Conservation (phyloP, 345 rosid species). For the Moringa oleifera region DNA sequence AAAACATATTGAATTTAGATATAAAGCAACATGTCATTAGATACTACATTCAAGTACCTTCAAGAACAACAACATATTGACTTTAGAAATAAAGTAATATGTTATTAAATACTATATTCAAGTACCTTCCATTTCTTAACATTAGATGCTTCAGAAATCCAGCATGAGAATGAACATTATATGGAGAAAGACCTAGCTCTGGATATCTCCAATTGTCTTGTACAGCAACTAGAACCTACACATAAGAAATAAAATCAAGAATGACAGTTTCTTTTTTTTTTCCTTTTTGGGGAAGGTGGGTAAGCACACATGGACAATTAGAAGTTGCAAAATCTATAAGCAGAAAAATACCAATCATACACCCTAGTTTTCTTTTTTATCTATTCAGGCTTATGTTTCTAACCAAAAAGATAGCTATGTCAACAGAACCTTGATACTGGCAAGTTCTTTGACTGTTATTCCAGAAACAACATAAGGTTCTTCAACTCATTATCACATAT, state of each 20-base stretch:
- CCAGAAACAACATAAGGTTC: not conserved
- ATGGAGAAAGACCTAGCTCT: conserved; percentile 67
- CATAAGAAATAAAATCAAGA: no score
- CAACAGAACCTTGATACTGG: not conserved
- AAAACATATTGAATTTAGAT: no score
- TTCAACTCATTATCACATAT: no score
- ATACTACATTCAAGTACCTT: no score
- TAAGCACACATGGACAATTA: no score
- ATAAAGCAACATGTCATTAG: no score
- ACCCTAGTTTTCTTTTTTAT: not conserved
- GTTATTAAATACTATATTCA: no score
- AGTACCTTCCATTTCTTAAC: conserved; percentile 92
- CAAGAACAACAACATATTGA: no score
- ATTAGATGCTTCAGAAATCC: conserved; percentile 95
- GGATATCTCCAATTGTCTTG: conserved; percentile 91
- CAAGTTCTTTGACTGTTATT: not conserved
- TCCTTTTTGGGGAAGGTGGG: not conserved
- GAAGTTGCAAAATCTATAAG: not conserved
- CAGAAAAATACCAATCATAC: not conserved
- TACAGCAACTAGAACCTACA: conserved; percentile 70
- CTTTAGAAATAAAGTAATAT: not conserved
- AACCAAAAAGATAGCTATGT: not conserved
- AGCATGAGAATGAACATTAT: conserved; percentile 65
- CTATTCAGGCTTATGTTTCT: not conserved
- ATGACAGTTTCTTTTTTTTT: no score